phyloP scores from a whole-genome alignment of 345 rosid genomes.

The Dovyalis caffra region DNA sequence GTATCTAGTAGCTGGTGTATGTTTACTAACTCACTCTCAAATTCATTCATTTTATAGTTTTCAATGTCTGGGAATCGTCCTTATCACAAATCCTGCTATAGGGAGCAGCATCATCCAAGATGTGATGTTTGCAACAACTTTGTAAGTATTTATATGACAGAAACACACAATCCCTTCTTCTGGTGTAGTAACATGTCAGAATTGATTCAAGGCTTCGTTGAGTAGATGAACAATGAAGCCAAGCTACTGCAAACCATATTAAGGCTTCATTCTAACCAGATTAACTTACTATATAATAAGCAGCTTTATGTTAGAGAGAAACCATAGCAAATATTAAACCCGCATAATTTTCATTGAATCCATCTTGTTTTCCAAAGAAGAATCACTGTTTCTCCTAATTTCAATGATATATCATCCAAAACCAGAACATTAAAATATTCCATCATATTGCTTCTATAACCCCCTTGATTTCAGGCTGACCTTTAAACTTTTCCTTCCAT shows the following conservation, averaged over 20 bases:
- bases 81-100: conserved; percentile 84
- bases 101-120: conserved; percentile 76
- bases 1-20: conserved; percentile 1
- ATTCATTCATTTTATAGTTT: conserved; percentile 48
- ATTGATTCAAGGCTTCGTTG: not conserved
- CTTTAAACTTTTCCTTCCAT: not conserved
- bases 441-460: not conserved
- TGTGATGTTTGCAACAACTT: conserved; percentile 87
- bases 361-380: not conserved
- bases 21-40: conserved; percentile 20
- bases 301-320: not conserved
- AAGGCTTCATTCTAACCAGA: not conserved
- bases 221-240: not conserved
- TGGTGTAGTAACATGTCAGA: not conserved
- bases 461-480: not conserved
- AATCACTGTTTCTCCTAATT: not conserved
- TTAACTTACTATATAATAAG: not conserved
- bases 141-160: conserved; percentile 49
- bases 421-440: not conserved
- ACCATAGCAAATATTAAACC: not conserved
- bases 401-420: not conserved
- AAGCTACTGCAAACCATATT: not conserved
- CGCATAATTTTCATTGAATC: not conserved
- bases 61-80: conserved; percentile 74
- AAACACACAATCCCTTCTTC: not conserved